Evolutionary conservation across 2,329 filamentous ascomycete genomes (phyloP).

Genomic region (Phaeomoniella chlamydospora): DNA sequence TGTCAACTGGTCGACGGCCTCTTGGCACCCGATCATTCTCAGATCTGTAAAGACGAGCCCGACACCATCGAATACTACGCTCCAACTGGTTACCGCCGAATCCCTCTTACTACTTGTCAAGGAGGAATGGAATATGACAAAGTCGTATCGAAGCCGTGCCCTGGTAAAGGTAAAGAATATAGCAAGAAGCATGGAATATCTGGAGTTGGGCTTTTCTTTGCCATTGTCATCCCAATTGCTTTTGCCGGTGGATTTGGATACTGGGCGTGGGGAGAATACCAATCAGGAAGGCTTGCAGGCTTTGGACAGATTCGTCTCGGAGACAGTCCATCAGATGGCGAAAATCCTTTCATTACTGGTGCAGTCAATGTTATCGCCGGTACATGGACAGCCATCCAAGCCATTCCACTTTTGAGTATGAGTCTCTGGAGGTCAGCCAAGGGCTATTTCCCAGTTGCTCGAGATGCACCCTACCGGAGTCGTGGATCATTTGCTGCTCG

Average conservation of each 20-base stretch:
- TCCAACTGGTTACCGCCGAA: slow-evolving; percentile 74
- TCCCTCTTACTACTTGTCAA: slow-evolving; percentile 76
- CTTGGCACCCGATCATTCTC: slow-evolving; percentile 43
- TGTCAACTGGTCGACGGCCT: slow-evolving; percentile 67
- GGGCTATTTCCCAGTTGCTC: slow-evolving; percentile 36
- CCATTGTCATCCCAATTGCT: slow-evolving; percentile 60
- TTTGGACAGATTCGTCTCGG: slow-evolving; percentile 88
- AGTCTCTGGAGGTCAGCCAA: slow-evolving; percentile 57
- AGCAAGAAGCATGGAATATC: slow-evolving; percentile 56
- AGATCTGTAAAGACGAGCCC: slow-evolving; percentile 47
- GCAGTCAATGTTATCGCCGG: slow-evolving; percentile 71
- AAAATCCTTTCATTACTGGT: slow-evolving; percentile 66
- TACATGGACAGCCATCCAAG: slow-evolving; percentile 59
- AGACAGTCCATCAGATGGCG: slow-evolving; percentile 53
- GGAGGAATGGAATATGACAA: slow-evolving; percentile 65
- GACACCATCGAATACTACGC: slow-evolving; percentile 66
- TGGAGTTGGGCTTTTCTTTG: slow-evolving; percentile 69
- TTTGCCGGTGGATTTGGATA: slow-evolving; percentile 62
- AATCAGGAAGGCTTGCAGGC: slow-evolving; percentile 60
- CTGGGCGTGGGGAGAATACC: slow-evolving; percentile 49
- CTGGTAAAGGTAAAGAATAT: slow-evolving; percentile 70
- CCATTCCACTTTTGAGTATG: slow-evolving; percentile 55
- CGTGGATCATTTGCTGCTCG: slow-evolving; percentile 78
- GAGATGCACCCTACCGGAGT: slow-evolving; percentile 63
- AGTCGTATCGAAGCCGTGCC: slow-evolving; percentile 50